phyloP scores from a whole-genome alignment of 2,329 filamentous ascomycete species.

The Trichothecium sympodiale region DNA sequence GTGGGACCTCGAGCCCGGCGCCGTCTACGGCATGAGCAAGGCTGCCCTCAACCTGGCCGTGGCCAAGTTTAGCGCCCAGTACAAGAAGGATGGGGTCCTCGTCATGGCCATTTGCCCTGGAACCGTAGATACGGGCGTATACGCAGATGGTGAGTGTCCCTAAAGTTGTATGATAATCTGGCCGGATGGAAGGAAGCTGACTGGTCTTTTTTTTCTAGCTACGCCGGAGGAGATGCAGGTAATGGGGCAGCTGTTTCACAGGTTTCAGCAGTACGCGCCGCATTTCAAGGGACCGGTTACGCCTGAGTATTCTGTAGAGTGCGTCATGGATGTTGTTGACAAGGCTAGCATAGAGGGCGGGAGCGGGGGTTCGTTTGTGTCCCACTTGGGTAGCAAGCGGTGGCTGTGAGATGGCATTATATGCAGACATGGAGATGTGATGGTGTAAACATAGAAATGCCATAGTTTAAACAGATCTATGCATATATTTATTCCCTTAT shows the following conservation, averaged over 20 bases:
- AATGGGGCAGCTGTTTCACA: neutral
- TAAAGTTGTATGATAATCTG: too few relatives aligned
- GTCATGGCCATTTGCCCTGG: constrained; percentile 24
- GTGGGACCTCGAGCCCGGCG: constrained; percentile 18
- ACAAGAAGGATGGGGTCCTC: constrained; percentile 34
- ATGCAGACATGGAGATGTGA: too few relatives aligned
- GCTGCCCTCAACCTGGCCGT: constrained; percentile 36
- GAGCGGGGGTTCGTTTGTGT: constrained; percentile 4
- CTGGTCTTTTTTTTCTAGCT: neutral
- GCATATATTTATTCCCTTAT: constrained; percentile 40
- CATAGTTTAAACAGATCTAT: too few relatives aligned
- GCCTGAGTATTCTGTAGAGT: constrained; percentile 2
- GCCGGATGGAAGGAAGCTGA: too few relatives aligned
- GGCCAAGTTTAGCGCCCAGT: constrained; percentile 38
- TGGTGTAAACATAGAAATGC: too few relatives aligned
- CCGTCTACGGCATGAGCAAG: constrained; percentile 35
- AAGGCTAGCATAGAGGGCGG: constrained; percentile 2
- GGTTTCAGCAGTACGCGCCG: constrained; percentile 3
- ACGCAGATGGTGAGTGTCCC: neutral
- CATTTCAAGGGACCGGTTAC: constrained; percentile 3
- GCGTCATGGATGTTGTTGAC: constrained; percentile 1
- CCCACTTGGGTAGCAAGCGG: constrained; percentile 4
- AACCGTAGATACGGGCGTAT: constrained; percentile 1
- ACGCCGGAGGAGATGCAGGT: neutral
- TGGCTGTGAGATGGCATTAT: constrained; percentile 4